A percentile compares a stretch with the other conserved stretches of the same genome.
These are phyloP conservation scores for Spiromastix sp. DNA, from an alignment of 2,329 filamentous ascomycete genomes.

Conservation along the genomic window DNA sequence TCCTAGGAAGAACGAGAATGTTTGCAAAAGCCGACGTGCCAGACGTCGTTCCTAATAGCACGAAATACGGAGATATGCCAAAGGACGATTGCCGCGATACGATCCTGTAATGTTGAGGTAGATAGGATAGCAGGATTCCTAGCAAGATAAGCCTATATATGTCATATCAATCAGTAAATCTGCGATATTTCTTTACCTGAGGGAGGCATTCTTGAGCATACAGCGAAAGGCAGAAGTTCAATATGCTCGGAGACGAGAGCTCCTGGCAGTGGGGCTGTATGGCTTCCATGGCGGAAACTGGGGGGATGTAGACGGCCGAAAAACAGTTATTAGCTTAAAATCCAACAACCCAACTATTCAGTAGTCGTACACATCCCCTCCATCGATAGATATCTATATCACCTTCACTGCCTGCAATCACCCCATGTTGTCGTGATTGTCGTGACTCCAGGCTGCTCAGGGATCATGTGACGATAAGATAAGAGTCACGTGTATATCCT, in stretches of 20 bases:
- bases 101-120: slow-evolving; percentile 91
- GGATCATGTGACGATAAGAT: too few relatives aligned
- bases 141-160: slow-evolving; percentile 58
- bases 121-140: slow-evolving; percentile 83
- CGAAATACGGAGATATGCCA: slow-evolving; percentile 90
- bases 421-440: too few relatives aligned
- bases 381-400: too few relatives aligned
- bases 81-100: slow-evolving; percentile 76
- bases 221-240: slow-evolving; percentile 46
- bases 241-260: slow-evolving; percentile 40
- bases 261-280: slow-evolving; percentile 35
- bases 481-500: too few relatives aligned
- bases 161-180: slow-evolving; percentile 11
- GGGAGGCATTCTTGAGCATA: slow-evolving; percentile 22
- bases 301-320: neutral
- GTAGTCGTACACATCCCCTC: too few relatives aligned
- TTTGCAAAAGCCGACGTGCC: slow-evolving; percentile 85
- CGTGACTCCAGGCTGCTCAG: too few relatives aligned
- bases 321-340: neutral
- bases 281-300: neutral
- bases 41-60: slow-evolving; percentile 85
- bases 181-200: too few relatives aligned
- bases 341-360: neutral
- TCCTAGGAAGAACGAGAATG: slow-evolving; percentile 78
- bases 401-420: too few relatives aligned